A percentile compares a stretch with the other conserved stretches of the same genome.
These are phyloP conservation scores for Arabidopsis arenosa DNA, from an alignment of 345 rosid species.

Conservation along the genomic window DNA sequence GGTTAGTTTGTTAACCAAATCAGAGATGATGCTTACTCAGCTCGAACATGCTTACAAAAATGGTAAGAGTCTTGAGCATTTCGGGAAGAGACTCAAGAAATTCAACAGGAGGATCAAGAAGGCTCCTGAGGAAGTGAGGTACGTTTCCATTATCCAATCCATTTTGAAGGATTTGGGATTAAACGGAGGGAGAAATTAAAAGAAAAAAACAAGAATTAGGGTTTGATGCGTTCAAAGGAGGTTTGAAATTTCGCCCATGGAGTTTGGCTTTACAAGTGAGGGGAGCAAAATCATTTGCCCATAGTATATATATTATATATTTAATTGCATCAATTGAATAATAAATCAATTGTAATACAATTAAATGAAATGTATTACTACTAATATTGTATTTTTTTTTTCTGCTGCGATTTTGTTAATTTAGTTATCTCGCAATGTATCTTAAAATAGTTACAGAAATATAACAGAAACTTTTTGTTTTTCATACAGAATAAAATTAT, in stretches of 20 bases:
- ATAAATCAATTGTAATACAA: conserved; percentile 26
- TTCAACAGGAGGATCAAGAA: conserved; percentile 29
- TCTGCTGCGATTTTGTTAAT: conserved; percentile 2
- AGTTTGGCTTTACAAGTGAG: conserved; percentile 33
- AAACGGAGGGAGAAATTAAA: conserved; percentile 21
- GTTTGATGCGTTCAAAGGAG: conserved; percentile 33
- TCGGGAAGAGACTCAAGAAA: conserved; percentile 23
- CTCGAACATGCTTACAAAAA: conserved; percentile 37
- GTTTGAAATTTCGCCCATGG: conserved; percentile 21
- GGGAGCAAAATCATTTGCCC: conserved; percentile 26
- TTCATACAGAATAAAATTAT: neutral
- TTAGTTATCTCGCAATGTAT: conserved; percentile 22
- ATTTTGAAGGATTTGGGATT: conserved; percentile 43
- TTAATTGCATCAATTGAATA: conserved; percentile 36
- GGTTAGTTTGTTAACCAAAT: conserved; percentile 21
- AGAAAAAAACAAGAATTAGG: neutral
- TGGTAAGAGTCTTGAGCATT: conserved; percentile 23
- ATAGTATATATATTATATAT: conserved; percentile 13
- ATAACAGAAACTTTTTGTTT: neutral
- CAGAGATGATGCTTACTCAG: conserved; percentile 8
- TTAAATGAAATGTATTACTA: conserved; percentile 23
- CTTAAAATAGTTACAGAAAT: conserved; percentile 5
- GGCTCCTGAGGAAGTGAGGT: neutral
- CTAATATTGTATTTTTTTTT: neutral
- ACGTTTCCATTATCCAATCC: conserved; percentile 19